Evolutionary conservation across 192 early-diverging fungal species (phyloP), one percentile per base, ranked within the genome.

Genomic region (Glomus cerebriforme): DNA sequence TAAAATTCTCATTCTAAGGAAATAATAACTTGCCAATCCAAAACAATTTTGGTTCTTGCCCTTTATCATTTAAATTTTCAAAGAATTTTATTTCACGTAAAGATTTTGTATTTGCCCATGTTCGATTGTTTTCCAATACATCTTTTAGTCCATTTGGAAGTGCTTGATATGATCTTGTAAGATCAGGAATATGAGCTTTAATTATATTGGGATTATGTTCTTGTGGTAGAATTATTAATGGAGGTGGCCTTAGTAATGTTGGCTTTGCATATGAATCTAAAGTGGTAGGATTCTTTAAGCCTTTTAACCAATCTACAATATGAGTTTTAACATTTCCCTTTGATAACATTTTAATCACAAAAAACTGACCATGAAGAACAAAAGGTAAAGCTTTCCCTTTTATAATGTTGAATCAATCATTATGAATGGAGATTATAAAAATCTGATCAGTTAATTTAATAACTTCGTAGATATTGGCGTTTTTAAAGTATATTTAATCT

Each of bases 1-100:
- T 27, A 26, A 27, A 29, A 63, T 12, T 10, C 10, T 43, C n/a
- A n/a, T n/a, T 43, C 39, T 43, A 43, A n/a, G n/a, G n/a, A 34
- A 66, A 78, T 47, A 54, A 15, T 69, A 39, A 68, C 78, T 77
- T 82, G 81, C 87, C 90, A 74, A 99, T 94, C 93, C 95, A 99
- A 59, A 97, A 85, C 58, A 97, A 84, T 82, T 94, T 91, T 74
- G 97, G 97, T 49, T 87, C 81, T 86, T 98, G 97, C 59, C 88
- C 88, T 79, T 87, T 77, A 59, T n/a, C n/a, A n/a, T 32, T 35
- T 31, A 96, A 85, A 31, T 90, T 88, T 45, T 87, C 85, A 80
- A 97, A 96, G 79, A 93, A 94, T 0, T 86, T 88, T 31, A 94
- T 93, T 59, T 89, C 85, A 37, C 87, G 85, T 29, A 82, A 81